These are phyloP conservation scores for Phytophthora europaea DNA, from an alignment of 352 stramenopile species.

Conservation along the genomic window DNA sequence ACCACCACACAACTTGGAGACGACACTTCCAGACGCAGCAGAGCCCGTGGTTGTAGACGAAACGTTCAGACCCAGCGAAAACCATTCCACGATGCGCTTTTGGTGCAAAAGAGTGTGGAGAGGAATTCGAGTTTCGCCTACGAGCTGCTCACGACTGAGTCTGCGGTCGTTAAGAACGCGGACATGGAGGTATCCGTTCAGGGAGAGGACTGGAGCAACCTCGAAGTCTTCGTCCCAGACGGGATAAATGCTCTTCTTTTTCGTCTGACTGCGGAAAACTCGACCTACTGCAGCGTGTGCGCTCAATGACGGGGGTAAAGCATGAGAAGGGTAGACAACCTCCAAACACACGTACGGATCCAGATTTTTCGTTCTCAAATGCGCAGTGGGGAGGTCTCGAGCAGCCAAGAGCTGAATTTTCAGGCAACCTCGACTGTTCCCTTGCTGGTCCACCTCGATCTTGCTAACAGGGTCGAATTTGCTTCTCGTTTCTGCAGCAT, in stretches of 20 bases:
- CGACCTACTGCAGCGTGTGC: constrained; percentile 16
- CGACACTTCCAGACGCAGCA: constrained; percentile 9
- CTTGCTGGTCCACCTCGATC: constrained; percentile 73
- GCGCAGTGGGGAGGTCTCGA: constrained; percentile 64
- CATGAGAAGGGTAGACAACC: constrained; percentile 64
- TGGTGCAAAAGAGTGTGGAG: constrained; percentile 72
- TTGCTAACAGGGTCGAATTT: constrained; percentile 57
- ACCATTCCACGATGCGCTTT: constrained; percentile 72
- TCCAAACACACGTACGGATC: constrained; percentile 76
- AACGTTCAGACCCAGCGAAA: constrained; percentile 50
- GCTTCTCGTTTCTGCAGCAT: constrained; percentile 51
- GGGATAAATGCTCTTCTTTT: constrained; percentile 82
- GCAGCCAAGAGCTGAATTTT: constrained; percentile 65
- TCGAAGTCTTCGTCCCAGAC: constrained; percentile 87
- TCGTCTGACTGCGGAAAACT: constrained; percentile 66
- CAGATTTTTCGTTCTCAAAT: constrained; percentile 78
- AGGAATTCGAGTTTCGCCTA: constrained; percentile 75
- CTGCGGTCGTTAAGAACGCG: constrained; percentile 80
- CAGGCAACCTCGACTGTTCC: constrained; percentile 60
- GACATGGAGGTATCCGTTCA: constrained; percentile 73
- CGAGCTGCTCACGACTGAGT: constrained; percentile 70
- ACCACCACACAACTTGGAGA: constrained; percentile 49
- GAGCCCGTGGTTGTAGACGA: constrained; percentile 15
- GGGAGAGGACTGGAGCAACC: constrained; percentile 63
- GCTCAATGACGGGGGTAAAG: constrained; percentile 14